Base-by-base conservation (phyloP, 2,329 filamentous ascomycete species). In the Phialocephala subalpina region DNA sequence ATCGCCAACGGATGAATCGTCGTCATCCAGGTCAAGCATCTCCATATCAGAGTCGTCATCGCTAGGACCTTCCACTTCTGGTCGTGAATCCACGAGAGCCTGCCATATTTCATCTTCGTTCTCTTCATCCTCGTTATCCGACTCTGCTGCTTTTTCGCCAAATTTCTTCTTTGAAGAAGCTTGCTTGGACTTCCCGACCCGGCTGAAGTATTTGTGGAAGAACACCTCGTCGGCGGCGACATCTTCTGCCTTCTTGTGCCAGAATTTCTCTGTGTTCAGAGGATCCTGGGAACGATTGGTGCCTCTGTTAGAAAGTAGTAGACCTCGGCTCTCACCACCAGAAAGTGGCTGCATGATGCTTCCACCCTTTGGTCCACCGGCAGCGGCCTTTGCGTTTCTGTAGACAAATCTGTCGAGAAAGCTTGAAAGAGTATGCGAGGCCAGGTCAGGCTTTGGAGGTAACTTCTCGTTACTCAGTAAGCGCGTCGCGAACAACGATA, bases 321-420 rank as follows among this genome's bases (percentile, higher is more conserved):
- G 82, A 60, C 87, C 87, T 35, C 83, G 82, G 3, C 83, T 83
- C 63, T 87, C 86, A 14, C 84, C 85, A 58, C 88, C 88, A 60
- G 87, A 86, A 74, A 97, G 87, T 45, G 97, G 96, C 79, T 99
- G 96, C 96, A 99, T 99, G 78, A 99, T 97, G 29, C 94, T 97
- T 33, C 87, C 85, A 58, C 97, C 97, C 69, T 92, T 92, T 35
- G 87, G 84, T 36, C 83, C 79, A 60, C 87, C 84, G 22, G 79
- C 77, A 18, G 85, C 86, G 3, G 89, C 83, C 83, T 97, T 97
- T 68, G 95, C 90, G 73, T 96, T 97, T 72, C 93, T 91, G 84
- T 98, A 99, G n/a, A 97, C 93, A 78, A 99, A 99, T 73, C 97
- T 94, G 80, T 99, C 96, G 65, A 99, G 84, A 84, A 99, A 99